Base-by-base conservation (phyloP, 345 rosid species). In the Rubroshorea leprosula region DNA sequence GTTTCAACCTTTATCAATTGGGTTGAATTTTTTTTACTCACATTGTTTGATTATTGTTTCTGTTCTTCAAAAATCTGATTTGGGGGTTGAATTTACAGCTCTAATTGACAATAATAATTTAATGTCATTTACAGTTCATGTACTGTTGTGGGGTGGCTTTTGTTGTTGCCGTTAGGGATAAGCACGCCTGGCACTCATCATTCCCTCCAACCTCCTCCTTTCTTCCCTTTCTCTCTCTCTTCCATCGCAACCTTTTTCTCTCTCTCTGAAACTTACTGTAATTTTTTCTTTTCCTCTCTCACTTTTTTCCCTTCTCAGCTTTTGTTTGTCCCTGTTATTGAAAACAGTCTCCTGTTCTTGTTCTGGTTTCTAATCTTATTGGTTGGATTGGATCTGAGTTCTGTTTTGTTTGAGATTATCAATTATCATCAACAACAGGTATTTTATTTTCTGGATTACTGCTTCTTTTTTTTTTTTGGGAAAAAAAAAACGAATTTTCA, bases 101-200 rank as follows among this genome's bases (percentile, higher is more conserved):
- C 27, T 23, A 14, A 31, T 38, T 51, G 41, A 52, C 23, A 60
- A 46, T 45, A 49, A 29, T 39, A 4, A 29, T 4, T 54, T 53
- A 62, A 54, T 54, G 62, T 49, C 21, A 50, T 51, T 62, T 67
- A 75, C 64, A 71, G 74, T 73, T 57, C 58, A 66, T 29, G 0
- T 13, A 44, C 49, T 58, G 54, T 5, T 64, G 67, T 64, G 68
- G 73, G 63, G 67, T 44, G 51, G 70, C 54, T 67, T 72, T 55
- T 64, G 77, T 75, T 76, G 83, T 75, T 76, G 83, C 89, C 74
- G 80, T 85, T 91, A 79, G 96, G 84, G 95, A 82, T 79, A 68
- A 80, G 88, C 98, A 84, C 96, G 95, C 84, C 94, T 88, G 92
- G 85, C 91, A 81, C 50, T 79, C 90, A 83, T 88, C 86, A 80